phyloP scores from a whole-genome alignment of 2,329 filamentous ascomycete genomes.

The Fusarium graminum region DNA sequence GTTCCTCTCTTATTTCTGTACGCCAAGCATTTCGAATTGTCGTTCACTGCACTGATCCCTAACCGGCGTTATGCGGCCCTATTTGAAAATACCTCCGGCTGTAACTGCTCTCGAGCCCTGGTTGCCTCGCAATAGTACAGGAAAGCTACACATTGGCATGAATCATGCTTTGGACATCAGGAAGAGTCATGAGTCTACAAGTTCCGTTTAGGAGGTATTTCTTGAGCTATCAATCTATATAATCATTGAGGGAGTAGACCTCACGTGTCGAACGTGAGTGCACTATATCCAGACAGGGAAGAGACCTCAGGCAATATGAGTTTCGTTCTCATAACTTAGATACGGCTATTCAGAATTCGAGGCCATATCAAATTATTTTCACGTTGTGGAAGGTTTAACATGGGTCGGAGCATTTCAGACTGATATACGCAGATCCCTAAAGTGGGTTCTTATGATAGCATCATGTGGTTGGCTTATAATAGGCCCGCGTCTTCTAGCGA shows the following conservation, averaged over 20 bases:
- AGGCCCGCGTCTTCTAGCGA: not conserved
- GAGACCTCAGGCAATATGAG: not conserved
- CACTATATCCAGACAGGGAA: too few species aligned
- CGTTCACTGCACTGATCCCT: too few species aligned
- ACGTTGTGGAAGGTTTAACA: not conserved
- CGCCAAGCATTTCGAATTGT: too few species aligned
- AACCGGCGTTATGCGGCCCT: not conserved
- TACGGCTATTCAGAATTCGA: not conserved
- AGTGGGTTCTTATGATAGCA: not conserved
- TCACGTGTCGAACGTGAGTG: too few species aligned
- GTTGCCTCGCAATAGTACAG: not conserved
- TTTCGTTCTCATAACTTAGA: not conserved
- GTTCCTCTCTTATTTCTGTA: too few species aligned
- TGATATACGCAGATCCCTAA: not conserved
- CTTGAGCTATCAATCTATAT: too few species aligned
- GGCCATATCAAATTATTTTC: not conserved
- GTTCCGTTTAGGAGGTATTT: not conserved
- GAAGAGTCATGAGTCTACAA: accelerated
- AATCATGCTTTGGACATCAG: not conserved
- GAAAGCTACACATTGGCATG: not conserved
- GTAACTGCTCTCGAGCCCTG: not conserved
- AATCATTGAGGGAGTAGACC: too few species aligned
- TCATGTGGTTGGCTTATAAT: not conserved
- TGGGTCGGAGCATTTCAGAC: not conserved
- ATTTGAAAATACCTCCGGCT: not conserved